Evolutionary conservation across 78 protist species (phyloP), one percentile per base, ranked within the genome.

Genomic region (Tieghemostelium lacteum): DNA sequence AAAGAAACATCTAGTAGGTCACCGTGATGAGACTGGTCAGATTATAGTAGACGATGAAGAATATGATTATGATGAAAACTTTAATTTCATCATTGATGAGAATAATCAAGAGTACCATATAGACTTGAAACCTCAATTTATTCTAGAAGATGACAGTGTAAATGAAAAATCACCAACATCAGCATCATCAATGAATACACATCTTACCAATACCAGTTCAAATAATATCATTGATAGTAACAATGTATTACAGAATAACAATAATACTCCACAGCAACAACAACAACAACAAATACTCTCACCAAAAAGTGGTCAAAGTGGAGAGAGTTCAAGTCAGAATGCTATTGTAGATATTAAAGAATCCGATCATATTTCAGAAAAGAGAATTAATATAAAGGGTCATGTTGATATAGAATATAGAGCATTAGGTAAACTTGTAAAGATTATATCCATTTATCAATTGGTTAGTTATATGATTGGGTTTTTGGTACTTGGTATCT

Each of bases 381-480:
- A 45, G 6, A 45, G 52, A 45, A 10, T 10, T 14, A 14, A 6
- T 14, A 45, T 45, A 14, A 45, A 26, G 10, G 22, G 36, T 24
- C 40, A 73, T 20, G 50, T 28, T 26, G 66, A 86, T 55, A 31
- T 86, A 31, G 93, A 86, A 39, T 86, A 86, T 66, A 50, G 87
- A 14, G 58, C 93, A 73, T 64, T 86, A 22, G 93, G 93, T 19
- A 73, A 74, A 73, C 73, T 86, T n/a, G 40, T 86, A 20, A 24
- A 50, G 19, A 74, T 86, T 7, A 73, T 86, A 5, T 85, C 93
- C 34, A 16, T 65, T 33, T 75, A 73, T 37, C 63, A 54, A 7
- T 0, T 66, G 2, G 14, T 20, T 0, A 49, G 71, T 12, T 75
- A 75, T 64, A 19, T 39, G 8, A 16, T 73, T 7, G 93, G 60